Evolutionary conservation across 306 rosid genomes (phyloP).

Genomic region (Trifolium fragiferum): DNA sequence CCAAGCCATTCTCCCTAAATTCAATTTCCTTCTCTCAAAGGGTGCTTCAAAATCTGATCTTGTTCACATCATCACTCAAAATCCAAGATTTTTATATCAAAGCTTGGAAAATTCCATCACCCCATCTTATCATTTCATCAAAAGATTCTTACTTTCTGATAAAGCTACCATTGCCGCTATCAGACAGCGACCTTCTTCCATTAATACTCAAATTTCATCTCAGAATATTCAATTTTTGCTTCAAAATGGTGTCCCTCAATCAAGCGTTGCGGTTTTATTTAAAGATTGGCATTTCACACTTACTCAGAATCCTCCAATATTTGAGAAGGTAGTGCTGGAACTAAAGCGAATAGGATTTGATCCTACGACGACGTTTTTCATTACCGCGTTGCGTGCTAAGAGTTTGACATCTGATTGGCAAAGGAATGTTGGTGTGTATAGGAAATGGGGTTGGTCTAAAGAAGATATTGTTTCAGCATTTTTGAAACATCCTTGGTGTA

Average conservation of each 20-base stretch:
- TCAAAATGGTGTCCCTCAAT: slow-evolving; percentile 31
- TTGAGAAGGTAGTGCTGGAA: slow-evolving; percentile 41
- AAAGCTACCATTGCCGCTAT: not conserved
- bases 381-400: slow-evolving; percentile 37
- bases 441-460: slow-evolving; percentile 59
- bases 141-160: slow-evolving; percentile 35
- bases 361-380: slow-evolving; percentile 24
- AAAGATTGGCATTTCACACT: not conserved
- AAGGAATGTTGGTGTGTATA: slow-evolving; percentile 41
- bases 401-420: slow-evolving; percentile 38
- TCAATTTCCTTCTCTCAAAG: slow-evolving; percentile 47
- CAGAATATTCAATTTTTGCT: slow-evolving; percentile 1
- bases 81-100: not conserved
- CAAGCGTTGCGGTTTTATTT: not conserved
- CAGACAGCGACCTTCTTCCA: not conserved
- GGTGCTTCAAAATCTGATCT: slow-evolving; percentile 46
- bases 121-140: slow-evolving; percentile 40
- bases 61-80: not conserved
- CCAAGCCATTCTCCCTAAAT: slow-evolving; percentile 42
- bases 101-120: slow-evolving; percentile 40
- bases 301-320: not conserved
- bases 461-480: slow-evolving; percentile 36
- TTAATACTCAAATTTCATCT: not conserved
- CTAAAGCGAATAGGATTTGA: slow-evolving; percentile 43
- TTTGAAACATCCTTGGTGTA: slow-evolving; percentile 47